Evolutionary conservation across 1,284 basidiomycete genomes (phyloP).

Genomic region (Puccinia horiana): DNA sequence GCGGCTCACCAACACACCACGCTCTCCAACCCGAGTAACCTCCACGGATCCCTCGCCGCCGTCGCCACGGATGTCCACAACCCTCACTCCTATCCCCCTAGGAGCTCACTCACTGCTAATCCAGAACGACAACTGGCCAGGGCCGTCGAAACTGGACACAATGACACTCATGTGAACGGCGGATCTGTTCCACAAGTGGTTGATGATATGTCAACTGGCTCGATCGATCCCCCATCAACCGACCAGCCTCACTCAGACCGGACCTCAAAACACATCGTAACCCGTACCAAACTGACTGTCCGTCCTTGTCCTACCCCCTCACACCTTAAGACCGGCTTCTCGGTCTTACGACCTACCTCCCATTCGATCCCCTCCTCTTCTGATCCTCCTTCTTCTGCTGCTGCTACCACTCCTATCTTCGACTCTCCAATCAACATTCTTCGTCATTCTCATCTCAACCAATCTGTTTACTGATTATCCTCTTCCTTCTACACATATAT

Average conservation of each 20-base stretch:
- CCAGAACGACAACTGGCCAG: neutral
- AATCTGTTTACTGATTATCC: neutral
- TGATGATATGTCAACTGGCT: neutral
- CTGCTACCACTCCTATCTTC: no score
- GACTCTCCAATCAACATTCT: neutral
- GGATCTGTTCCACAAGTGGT: neutral
- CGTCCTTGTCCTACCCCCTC: neutral
- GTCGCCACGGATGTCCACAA: conserved; percentile 12
- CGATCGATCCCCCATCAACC: neutral
- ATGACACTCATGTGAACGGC: neutral
- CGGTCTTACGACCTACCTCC: neutral
- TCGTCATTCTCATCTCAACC: neutral
- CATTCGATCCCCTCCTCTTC: neutral
- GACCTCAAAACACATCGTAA: neutral
- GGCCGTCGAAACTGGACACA: neutral
- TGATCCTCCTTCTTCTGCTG: neutral
- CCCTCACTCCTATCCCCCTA: conserved; percentile 37
- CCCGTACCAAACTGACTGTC: neutral
- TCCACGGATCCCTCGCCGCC: neutral
- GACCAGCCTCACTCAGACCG: neutral
- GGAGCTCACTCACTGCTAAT: neutral
- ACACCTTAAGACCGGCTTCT: conserved; percentile 8
- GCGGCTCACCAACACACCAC: neutral
- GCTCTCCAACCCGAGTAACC: conserved; percentile 1
- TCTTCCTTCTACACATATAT: no score